Percentiles rank a stretch among this genome's conserved stretches.
Conservation (phyloP, 2,329 filamentous ascomycete species). For the Stemphylium lycopersici region DNA sequence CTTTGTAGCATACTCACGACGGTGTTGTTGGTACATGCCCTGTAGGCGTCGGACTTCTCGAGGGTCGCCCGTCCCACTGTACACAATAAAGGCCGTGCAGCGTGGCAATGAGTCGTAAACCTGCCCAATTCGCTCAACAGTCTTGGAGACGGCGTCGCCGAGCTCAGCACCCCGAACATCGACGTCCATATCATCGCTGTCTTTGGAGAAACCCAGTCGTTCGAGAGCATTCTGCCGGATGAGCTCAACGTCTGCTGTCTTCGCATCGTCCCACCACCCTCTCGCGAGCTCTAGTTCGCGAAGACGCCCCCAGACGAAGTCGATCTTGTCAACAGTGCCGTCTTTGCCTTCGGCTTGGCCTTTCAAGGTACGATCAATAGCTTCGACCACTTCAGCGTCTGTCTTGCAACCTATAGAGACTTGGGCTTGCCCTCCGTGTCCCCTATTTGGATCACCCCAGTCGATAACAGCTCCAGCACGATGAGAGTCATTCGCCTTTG, state of each 20-base stretch:
- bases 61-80: slow-evolving; percentile 69
- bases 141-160: slow-evolving; percentile 55
- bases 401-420: slow-evolving; percentile 62
- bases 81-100: slow-evolving; percentile 67
- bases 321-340: slow-evolving; percentile 60
- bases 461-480: slow-evolving; percentile 77
- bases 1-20: slow-evolving; percentile 63
- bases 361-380: slow-evolving; percentile 59
- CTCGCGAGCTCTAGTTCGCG: slow-evolving; percentile 65
- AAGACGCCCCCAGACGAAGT: slow-evolving; percentile 68
- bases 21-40: slow-evolving; percentile 61
- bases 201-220: slow-evolving; percentile 28
- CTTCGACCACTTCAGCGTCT: slow-evolving; percentile 64
- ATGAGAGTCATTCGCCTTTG: slow-evolving; percentile 43
- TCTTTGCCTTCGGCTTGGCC: slow-evolving; percentile 52
- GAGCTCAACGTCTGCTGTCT: slow-evolving; percentile 46
- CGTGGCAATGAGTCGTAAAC: slow-evolving; percentile 63
- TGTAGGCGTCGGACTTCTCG: slow-evolving; percentile 63
- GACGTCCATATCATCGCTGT: slow-evolving; percentile 25
- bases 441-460: slow-evolving; percentile 79
- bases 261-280: slow-evolving; percentile 65
- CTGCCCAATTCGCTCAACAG: slow-evolving; percentile 57
- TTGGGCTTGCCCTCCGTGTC: slow-evolving; percentile 63
- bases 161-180: slow-evolving; percentile 45
- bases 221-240: slow-evolving; percentile 37